Percentiles rank a stretch among this genome's conserved stretches.
Evolutionary conservation across 345 rosid genomes (phyloP).

Genomic region (Hevea brasiliensis): DNA sequence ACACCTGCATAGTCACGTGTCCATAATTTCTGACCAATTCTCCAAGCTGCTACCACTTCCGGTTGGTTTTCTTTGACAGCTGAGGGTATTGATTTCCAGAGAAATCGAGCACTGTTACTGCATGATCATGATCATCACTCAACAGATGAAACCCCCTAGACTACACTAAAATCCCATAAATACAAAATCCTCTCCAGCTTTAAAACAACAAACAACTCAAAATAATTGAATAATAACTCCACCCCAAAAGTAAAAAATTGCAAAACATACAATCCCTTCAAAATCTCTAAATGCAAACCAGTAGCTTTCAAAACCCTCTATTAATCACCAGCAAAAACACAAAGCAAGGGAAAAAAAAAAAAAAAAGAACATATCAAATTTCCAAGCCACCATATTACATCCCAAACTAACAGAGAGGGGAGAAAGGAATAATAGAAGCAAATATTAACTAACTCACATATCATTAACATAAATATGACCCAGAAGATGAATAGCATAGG

Average conservation of each 20-base stretch:
- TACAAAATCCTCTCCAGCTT: neutral
- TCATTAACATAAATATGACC: conserved; percentile 63
- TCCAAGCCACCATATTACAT: neutral
- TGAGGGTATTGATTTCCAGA: conserved; percentile 78
- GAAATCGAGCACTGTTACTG: conserved; percentile 80
- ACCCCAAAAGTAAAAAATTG: neutral
- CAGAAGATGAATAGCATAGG: conserved; percentile 75
- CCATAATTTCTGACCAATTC: conserved; percentile 83
- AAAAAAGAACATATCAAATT: neutral
- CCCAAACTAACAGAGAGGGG: neutral
- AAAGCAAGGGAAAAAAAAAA: neutral
- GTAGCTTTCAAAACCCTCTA: too few species aligned
- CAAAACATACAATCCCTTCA: neutral
- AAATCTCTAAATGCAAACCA: neutral
- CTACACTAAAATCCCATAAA: neutral
- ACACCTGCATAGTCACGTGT: conserved; percentile 74
- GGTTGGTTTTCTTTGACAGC: conserved; percentile 64
- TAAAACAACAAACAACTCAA: neutral
- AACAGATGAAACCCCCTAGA: neutral
- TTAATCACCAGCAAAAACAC: neutral
- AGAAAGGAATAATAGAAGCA: neutral
- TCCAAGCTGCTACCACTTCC: conserved; percentile 75
- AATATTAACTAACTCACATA: conserved; percentile 46
- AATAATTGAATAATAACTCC: neutral
- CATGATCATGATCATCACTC: conserved; percentile 1